These are phyloP conservation scores for Sordariomycetes sp. DNA, from an alignment of 2,329 filamentous ascomycete genomes.

Conservation along the genomic window DNA sequence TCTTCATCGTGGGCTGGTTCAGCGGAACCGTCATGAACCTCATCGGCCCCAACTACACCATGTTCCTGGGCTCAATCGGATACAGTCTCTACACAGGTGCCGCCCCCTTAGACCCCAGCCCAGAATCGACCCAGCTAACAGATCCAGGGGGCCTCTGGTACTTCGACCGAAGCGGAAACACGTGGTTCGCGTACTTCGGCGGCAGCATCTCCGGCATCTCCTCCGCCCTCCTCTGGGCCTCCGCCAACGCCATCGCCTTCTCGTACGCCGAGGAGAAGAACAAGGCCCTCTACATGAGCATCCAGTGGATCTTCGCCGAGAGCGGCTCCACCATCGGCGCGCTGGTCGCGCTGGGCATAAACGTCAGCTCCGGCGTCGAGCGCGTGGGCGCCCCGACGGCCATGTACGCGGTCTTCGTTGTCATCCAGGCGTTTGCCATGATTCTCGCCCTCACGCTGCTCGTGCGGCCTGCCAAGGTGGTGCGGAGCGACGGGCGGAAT, in stretches of 20 bases:
- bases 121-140: neutral
- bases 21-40: slow-evolving; percentile 7
- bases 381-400: slow-evolving; percentile 6
- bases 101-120: no score
- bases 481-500: slow-evolving; percentile 8
- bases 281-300: slow-evolving; percentile 8
- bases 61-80: slow-evolving; percentile 6
- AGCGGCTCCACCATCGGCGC: slow-evolving; percentile 7
- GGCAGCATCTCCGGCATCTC: slow-evolving; percentile 6
- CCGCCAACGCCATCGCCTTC: slow-evolving; percentile 7
- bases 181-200: slow-evolving; percentile 7
- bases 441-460: slow-evolving; percentile 9
- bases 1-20: slow-evolving; percentile 7
- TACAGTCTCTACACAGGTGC: slow-evolving; percentile 5
- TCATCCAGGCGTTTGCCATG: slow-evolving; percentile 8
- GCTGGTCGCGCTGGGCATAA: slow-evolving; percentile 7
- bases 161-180: slow-evolving; percentile 7
- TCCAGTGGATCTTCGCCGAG: slow-evolving; percentile 6
- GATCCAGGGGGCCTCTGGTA: slow-evolving; percentile 4
- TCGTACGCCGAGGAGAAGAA: slow-evolving; percentile 9
- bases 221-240: slow-evolving; percentile 5
- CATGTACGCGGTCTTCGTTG: slow-evolving; percentile 10
- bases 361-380: slow-evolving; percentile 3
- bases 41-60: slow-evolving; percentile 5
- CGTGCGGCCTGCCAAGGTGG: slow-evolving; percentile 12